Conservation (phyloP, 2,329 filamentous ascomycete species). For the Colletotrichum spaethianum region DNA sequence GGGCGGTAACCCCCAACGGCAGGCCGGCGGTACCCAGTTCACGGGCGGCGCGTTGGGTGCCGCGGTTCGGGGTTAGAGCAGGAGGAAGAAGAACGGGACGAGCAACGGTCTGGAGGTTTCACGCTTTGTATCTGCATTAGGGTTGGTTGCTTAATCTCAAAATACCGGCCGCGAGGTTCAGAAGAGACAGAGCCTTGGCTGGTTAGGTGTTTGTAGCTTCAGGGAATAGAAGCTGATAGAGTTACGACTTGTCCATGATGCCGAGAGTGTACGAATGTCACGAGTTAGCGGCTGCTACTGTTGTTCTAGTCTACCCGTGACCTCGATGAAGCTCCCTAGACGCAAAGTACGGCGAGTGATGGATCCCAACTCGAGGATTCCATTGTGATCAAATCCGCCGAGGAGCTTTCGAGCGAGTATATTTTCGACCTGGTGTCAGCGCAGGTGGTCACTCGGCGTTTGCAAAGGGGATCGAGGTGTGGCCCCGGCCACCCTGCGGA, state of each 20-base stretch:
- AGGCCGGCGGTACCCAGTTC: constrained; percentile 83
- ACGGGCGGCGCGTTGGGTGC: constrained; percentile 84
- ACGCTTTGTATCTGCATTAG: constrained; percentile 43
- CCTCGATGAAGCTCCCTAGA: no score
- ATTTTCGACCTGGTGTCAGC: neutral
- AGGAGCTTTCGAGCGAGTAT: neutral
- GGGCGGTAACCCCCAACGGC: constrained; percentile 73
- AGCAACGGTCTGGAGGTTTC: constrained; percentile 33
- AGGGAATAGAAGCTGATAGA: constrained; percentile 44
- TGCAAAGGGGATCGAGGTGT: neutral
- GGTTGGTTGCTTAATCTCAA: constrained; percentile 43
- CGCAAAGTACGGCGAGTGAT: neutral
- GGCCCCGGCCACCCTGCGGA: neutral
- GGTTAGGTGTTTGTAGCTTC: constrained; percentile 43
- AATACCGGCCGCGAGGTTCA: constrained; percentile 42
- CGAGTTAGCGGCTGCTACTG: constrained; percentile 1
- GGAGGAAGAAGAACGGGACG: constrained; percentile 32
- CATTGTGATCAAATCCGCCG: no score
- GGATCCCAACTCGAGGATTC: neutral
- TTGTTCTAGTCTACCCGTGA: no score
- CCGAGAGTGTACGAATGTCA: constrained; percentile 22
- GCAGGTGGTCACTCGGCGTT: neutral
- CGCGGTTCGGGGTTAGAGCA: constrained; percentile 70
- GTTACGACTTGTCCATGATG: constrained; percentile 27
- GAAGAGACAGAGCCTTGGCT: constrained; percentile 33